Evolutionary conservation across 345 rosid genomes (phyloP), one percentile per base, ranked within the genome.

Genomic region (Eucalyptus polybractea): DNA sequence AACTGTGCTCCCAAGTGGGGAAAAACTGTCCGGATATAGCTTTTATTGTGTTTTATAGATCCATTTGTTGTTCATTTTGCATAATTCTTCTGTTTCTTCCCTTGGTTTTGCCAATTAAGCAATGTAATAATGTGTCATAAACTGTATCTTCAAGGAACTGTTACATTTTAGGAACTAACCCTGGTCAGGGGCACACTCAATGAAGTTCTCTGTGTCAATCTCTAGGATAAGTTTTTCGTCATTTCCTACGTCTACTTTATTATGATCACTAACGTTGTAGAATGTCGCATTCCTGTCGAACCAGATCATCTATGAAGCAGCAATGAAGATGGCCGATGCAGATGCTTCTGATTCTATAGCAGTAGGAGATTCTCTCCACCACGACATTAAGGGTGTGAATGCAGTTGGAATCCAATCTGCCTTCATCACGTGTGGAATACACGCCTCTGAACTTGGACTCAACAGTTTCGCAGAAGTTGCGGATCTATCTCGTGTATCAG

Each of bases 361-460:
- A 10, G 97, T 97, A 69, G 99, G 99, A 15, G 99, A 97, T 90
- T 97, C 99, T 49, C 95, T 97, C 90, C 97, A 95, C 94, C 98
- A 97, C 87, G 99, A 97, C 90, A 94, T 97, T 87, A 97, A 94
- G 88, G 99, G 98, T 54, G 99, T 98, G 40, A 97, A 97, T 93
- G 94, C 91, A 33, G 95, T 96, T 54, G 99, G 98, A 86, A 95
- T 97, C 90, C 94, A 92, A 44, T 97, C 98, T 11, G 91, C 92
- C 83, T 93, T 97, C 87, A 92, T 94, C 90, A 94, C 97, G 0
- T 95, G 98, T 47, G 99, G 98, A 90, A 92, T 97, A 90, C 99
- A 97, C 83, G 93, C 98, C 87, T 90, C 90, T 80, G 98, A 97
- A 91, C 98, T 97, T 88, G 96, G 99, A 89, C 92, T 97, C 42